phyloP scores from a whole-genome alignment of 768 basidiomycete species.

The Tulasnella sp. region DNA sequence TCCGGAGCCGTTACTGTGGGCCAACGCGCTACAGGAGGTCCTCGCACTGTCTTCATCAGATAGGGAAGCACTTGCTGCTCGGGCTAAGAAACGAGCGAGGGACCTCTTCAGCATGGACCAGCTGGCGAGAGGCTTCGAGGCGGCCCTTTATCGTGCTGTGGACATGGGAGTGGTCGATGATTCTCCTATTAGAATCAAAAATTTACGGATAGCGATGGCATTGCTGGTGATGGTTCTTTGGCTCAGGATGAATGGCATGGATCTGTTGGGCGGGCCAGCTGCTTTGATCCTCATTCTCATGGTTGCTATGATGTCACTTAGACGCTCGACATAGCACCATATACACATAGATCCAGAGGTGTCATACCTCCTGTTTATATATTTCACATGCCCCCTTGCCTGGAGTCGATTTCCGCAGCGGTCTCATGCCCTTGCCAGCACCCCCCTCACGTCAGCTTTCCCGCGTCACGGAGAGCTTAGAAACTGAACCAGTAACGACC shows the following conservation, averaged over 20 bases:
- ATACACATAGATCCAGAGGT: not conserved
- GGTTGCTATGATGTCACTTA: not conserved
- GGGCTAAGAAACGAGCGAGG: conserved; percentile 60
- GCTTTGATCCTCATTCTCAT: not conserved
- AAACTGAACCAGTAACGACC: conserved; percentile 2
- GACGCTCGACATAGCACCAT: not conserved
- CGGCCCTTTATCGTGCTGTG: conserved; percentile 52
- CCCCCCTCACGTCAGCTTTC: conserved; percentile 1
- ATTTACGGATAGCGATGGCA: not conserved
- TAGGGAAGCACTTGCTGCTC: conserved; percentile 48
- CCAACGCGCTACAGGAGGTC: conserved; percentile 61
- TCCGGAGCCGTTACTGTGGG: conserved; percentile 66
- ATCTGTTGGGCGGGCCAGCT: not conserved
- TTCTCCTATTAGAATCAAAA: not conserved
- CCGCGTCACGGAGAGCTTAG: conserved; percentile 2
- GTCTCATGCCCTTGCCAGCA: not conserved
- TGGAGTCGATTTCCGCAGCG: not conserved
- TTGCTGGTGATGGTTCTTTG: conserved; percentile 8
- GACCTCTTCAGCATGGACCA: conserved; percentile 71
- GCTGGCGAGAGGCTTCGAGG: conserved; percentile 62
- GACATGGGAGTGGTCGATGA: conserved; percentile 51
- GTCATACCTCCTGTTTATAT: not conserved
- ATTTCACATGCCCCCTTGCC: not conserved
- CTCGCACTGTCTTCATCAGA: conserved; percentile 39
- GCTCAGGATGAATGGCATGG: conserved; percentile 4